phyloP scores from a whole-genome alignment of 805 yeast species.

The Candida tallmaniae region DNA sequence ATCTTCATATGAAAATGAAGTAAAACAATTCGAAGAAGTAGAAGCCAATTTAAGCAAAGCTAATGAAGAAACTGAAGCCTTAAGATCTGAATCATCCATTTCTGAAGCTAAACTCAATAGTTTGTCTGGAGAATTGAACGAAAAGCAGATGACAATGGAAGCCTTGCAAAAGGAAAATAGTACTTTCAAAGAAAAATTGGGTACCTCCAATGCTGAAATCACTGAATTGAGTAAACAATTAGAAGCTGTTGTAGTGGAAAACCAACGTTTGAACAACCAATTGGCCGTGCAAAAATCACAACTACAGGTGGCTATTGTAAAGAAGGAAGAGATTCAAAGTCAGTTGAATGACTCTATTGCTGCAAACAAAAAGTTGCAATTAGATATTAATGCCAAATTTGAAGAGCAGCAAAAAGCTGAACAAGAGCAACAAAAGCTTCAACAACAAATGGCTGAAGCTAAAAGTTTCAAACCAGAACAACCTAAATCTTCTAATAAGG shows the following conservation, averaged over 20 bases:
- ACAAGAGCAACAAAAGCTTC: constrained; percentile 13
- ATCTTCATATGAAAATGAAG: constrained; percentile 73
- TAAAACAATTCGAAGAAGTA: constrained; percentile 66
- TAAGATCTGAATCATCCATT: constrained; percentile 67
- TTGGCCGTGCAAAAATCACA: constrained; percentile 67
- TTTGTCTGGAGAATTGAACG: constrained; percentile 59
- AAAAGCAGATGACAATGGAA: constrained; percentile 55
- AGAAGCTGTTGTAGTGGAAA: constrained; percentile 47
- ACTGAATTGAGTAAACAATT: constrained; percentile 54
- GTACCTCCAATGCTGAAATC: constrained; percentile 61
- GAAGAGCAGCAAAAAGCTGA: constrained; percentile 14
- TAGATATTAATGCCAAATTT: constrained; percentile 17
- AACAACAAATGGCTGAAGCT: constrained; percentile 10
- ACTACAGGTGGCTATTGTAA: constrained; percentile 55
- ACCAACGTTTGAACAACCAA: constrained; percentile 59
- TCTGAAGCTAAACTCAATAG: constrained; percentile 77
- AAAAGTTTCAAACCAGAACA: constrained; percentile 13
- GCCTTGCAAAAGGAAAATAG: constrained; percentile 66
- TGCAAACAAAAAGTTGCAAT: constrained; percentile 18
- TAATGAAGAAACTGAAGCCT: constrained; percentile 60
- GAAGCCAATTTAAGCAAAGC: constrained; percentile 59
- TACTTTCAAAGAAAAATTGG: constrained; percentile 63
- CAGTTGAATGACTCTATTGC: constrained; percentile 24
- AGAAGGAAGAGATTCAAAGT: constrained; percentile 35
- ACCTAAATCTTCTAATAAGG: constrained; percentile 6